These are phyloP conservation scores for Diddensiella santjacobensis DNA, from an alignment of 805 yeast genomes.

Conservation along the genomic window DNA sequence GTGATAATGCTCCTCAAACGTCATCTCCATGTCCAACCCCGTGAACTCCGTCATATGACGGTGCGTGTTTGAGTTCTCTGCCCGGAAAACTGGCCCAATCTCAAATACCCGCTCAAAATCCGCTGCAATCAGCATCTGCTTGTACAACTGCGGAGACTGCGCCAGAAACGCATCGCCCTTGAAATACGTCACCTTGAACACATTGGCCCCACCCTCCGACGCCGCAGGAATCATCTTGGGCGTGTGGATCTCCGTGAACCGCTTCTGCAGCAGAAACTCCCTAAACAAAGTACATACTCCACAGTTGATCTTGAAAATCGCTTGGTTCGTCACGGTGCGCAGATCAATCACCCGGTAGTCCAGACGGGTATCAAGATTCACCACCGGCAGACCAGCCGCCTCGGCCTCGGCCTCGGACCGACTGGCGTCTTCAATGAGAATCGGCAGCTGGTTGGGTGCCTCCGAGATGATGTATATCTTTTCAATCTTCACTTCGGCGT, in stretches of 20 bases:
- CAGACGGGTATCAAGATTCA: constrained; percentile 92
- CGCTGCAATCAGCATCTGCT: constrained; percentile 96
- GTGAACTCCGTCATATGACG: constrained; percentile 99
- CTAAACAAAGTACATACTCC: constrained; percentile 87
- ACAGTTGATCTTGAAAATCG: constrained; percentile 89
- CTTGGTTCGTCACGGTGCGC: constrained; percentile 96
- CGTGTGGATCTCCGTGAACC: constrained; percentile 89
- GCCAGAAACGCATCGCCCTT: constrained; percentile 91
- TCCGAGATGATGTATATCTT: constrained; percentile 75
- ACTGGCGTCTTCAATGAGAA: constrained; percentile 92
- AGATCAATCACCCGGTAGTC: constrained; percentile 94
- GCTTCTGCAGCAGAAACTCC: constrained; percentile 66
- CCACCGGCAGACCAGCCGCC: constrained; percentile 86
- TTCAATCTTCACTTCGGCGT: constrained; percentile 74
- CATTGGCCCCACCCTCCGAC: constrained; percentile 97
- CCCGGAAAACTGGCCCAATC: constrained; percentile 97
- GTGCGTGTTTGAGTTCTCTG: constrained; percentile 98
- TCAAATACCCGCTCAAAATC: constrained; percentile 96
- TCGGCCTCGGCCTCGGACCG: constrained; percentile 83
- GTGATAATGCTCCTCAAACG: constrained; percentile 96
- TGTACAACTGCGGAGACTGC: constrained; percentile 96
- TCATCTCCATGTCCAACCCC: constrained; percentile 97
- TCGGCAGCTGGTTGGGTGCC: constrained; percentile 90
- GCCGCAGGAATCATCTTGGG: constrained; percentile 95
- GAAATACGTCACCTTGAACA: constrained; percentile 89